Evolutionary conservation across 257 asterid species (phyloP), one percentile per base, ranked within the genome.

Genomic region (Gentiana dahurica): DNA sequence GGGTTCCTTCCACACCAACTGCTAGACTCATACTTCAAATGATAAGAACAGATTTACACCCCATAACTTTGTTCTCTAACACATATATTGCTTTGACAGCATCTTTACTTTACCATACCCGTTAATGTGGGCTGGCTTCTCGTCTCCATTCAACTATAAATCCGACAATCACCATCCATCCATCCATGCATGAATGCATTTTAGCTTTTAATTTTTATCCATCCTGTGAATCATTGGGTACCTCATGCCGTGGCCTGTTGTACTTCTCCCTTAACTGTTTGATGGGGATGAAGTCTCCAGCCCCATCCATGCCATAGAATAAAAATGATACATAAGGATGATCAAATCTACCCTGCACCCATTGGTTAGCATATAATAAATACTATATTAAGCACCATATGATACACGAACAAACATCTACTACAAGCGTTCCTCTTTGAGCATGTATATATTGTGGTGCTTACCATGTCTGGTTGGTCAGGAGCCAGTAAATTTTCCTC

Each of bases 221-320:
- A 15, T 75, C 76, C 4, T 58, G 64, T 11, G 84, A 81, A 66
- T 80, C 79, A 54, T 76, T 72, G 0, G 98, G 94, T 58, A 91
- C 78, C 58, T 91, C 95, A 64, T 91, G 94, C 36, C 98, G 85
- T 5, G 94, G 86, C 68, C 73, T 88, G 67, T 65, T 81, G 68
- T 83, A 87, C 76, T 87, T 91, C 63, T 91, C 95, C 36, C 98
- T 86, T 54, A 91, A 86, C 79, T 85, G 94, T 75, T 78, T 87
- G 53, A 85, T 74, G 3, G 98, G 98, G 74, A 91, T 91, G 68
- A 84, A 82, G 74, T 91, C 97, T 63, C 97, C 98, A 6, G 87
- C 94, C 50, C 74, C 78, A 67, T 91, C 97, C 85, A 75, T 67
- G 60, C 98, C 98, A 32, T 71, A 91, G 60, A 87, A 91, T 63